Base-by-base conservation (phyloP, 225 moss, liverwort and hornwort species). In the Bryum argenteum region DNA sequence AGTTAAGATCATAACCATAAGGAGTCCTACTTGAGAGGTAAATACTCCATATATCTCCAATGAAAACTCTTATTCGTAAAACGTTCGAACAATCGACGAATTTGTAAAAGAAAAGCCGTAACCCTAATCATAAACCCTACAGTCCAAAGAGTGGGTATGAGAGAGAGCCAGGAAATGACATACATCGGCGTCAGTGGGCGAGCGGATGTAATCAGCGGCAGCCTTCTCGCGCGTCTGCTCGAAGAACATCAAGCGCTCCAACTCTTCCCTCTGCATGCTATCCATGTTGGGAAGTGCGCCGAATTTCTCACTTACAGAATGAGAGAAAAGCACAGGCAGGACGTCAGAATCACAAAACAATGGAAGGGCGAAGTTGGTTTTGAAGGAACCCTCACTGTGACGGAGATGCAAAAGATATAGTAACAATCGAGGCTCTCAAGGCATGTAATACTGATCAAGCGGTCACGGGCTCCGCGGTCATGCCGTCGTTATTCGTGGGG, bases 191-290 rank as follows among this genome's bases (percentile, higher is more conserved):
- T 96, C 95, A 9, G 71, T 91, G 2, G 95, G 95, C 20, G 88
- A 74, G 45, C 91, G 93, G 41, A 90, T 78, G 77, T 96, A 96
- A 70, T 96, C 95, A 19, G 91, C 83, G 18, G 93, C 95, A 54
- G 95, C 93, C 82, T 91, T 96, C 85, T 96, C 95, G 57, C 95
- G 89, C 71, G 95, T 91, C 86, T 96, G 95, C 89, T 96, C 95
- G 71, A 96, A 96, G 82, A 96, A 91, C 95, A 96, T 96, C 80
- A 96, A 83, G 83, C 95, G 88, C 82, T 96, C 93, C 69, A 96
- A 75, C 86, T 96, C 95, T 71, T 96, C 95, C 53, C 93, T 78
- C 75, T 91, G 95, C 76, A 96, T 93, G 76, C 86, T 82, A 60
- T 96, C 95, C 95, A 96, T 96, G n/a, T n/a, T 72, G 33, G 78